Conservation (phyloP, 306 rosid species). For the Rosa rugosa region DNA sequence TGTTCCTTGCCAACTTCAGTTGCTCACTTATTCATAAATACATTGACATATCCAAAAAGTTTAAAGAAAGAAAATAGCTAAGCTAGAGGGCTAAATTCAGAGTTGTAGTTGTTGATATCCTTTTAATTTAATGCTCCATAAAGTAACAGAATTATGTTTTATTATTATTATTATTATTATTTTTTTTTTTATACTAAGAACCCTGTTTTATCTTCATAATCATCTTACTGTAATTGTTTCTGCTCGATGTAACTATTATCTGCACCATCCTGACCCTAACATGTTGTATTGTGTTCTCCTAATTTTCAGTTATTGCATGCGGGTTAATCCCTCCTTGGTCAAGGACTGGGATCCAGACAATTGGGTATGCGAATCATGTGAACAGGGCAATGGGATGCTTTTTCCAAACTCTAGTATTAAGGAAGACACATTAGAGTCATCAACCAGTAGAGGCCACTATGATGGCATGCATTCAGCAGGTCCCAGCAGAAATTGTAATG, state of each 20-base stretch:
- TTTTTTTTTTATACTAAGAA: background rate
- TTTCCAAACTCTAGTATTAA: slow-evolving; percentile 6
- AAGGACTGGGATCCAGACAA: slow-evolving; percentile 19
- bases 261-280: background rate
- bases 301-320: slow-evolving; percentile 67
- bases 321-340: background rate
- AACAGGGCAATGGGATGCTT: background rate
- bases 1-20: too few relatives aligned
- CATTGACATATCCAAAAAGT: too few relatives aligned
- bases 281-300: slow-evolving; percentile 8
- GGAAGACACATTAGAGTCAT: background rate
- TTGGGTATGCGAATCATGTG: slow-evolving; percentile 69
- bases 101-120: background rate
- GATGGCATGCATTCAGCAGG: background rate
- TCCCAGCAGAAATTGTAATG: slow-evolving; percentile 11
- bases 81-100: too few relatives aligned
- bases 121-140: background rate
- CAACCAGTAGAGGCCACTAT: background rate
- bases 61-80: too few relatives aligned
- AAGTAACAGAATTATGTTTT: background rate
- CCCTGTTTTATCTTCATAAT: background rate
- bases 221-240: background rate
- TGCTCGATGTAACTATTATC: background rate
- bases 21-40: too few relatives aligned
- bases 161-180: too few relatives aligned